Evolutionary conservation across 1,139 yeast species (phyloP).

Genomic region (Hyphopichia pseudoburtonii): DNA sequence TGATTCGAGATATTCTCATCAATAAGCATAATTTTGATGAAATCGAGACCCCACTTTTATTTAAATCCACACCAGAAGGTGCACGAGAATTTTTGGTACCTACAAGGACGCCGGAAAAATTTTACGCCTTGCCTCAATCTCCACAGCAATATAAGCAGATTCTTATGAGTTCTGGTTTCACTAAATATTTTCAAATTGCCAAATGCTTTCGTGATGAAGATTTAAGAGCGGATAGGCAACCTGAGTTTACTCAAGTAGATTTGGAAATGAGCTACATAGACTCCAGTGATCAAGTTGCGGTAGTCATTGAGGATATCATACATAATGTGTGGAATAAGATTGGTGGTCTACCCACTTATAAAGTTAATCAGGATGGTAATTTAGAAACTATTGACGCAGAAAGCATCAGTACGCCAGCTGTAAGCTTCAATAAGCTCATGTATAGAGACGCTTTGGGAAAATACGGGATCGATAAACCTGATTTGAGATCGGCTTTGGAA

Average conservation of each 20-base stretch:
- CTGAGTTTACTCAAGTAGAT: conserved; percentile 95
- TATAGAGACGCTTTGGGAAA: conserved; percentile 68
- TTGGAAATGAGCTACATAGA: conserved; percentile 86
- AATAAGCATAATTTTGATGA: conserved; percentile 62
- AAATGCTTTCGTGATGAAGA: conserved; percentile 96
- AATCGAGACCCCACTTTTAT: conserved; percentile 87
- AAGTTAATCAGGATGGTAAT: conserved; percentile 22
- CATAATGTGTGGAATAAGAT: conserved; percentile 55
- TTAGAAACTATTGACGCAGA: conserved; percentile 22
- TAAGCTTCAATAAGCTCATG: conserved; percentile 46
- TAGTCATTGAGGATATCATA: conserved; percentile 61
- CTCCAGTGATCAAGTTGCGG: conserved; percentile 62
- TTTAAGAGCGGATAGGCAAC: conserved; percentile 91
- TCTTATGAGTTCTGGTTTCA: conserved; percentile 90
- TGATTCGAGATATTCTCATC: conserved; percentile 51
- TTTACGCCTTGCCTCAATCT: conserved; percentile 93
- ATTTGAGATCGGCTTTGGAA: conserved; percentile 61
- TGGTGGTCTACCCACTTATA: conserved; percentile 38
- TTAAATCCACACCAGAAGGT: conserved; percentile 97
- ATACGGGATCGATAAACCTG: conserved; percentile 96
- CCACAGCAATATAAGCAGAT: conserved; percentile 97
- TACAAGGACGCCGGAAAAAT: conserved; percentile 60
- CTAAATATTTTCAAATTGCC: conserved; percentile 85
- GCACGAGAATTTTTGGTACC: conserved; percentile 96
- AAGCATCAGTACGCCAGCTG: conserved; percentile 13